Evolutionary conservation across 176 grass and related monocot genomes (phyloP), one percentile per base, ranked within the genome.

Genomic region (Typha latifolia): DNA sequence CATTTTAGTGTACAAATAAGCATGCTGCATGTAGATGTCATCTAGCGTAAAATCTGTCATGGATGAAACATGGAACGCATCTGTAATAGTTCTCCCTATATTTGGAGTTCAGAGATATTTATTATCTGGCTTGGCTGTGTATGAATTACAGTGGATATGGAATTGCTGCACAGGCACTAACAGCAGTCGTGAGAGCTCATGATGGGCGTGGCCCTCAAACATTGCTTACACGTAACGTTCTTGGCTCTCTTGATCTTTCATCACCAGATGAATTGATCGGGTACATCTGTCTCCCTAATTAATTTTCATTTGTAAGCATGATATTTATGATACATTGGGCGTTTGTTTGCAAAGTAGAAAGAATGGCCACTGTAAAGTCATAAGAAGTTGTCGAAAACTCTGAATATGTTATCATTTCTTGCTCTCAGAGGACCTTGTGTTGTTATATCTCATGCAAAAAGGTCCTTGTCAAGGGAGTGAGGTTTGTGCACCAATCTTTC

Each of bases 131-230:
- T n/a, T 51, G 49, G 24, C 2, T 5, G 10, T 72, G 26, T 80
- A 31, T 71, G 19, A 69, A 61, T 22, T 87, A 75, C 84, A 87
- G 84, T 74, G 84, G 81, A 15, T 91, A 87, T 77, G 88, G 84
- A 59, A 91, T 91, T 82, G 74, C 84, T 53, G 88, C 88, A 78
- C 88, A 91, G n/a, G 84, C 88, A 61, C 53, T 91, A 77, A 91
- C 88, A 29, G 84, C 88, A 32, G 88, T 91, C 12, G 75, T 91
- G 20, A 87, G 74, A 68, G 88, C 88, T 49, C 78, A 91, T 14
- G 88, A 91, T 49, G 88, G 88, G 11, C 72, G 84, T 4, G 84
- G 88, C 13, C 88, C 88, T 61, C 81, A 81, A 69, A 91, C 88
- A 21, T 62, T 51, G 32, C 84, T 91, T 72, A 87, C 88, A 5